Evolutionary conservation across 2,329 filamentous ascomycete species (phyloP).

Genomic region (Raffaelea arxii): DNA sequence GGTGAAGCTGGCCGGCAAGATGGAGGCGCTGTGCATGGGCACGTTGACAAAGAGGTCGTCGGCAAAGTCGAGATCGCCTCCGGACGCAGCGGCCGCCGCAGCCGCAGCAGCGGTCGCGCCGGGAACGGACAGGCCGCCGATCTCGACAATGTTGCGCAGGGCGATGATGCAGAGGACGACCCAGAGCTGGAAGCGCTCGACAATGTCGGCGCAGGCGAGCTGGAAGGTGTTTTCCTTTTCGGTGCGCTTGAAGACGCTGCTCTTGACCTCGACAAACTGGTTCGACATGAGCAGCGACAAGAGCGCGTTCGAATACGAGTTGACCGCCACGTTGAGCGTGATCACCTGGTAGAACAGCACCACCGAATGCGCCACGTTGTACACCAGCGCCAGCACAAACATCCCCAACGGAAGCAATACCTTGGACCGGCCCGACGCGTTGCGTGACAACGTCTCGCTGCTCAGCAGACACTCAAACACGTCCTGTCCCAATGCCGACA

Average conservation of each 20-base stretch:
- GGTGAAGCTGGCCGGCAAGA: slow-evolving; percentile 84
- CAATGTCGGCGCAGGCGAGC: slow-evolving; percentile 89
- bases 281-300: slow-evolving; percentile 90
- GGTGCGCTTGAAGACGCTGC: slow-evolving; percentile 96
- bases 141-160: slow-evolving; percentile 90
- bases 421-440: slow-evolving; percentile 82
- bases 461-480: slow-evolving; percentile 94
- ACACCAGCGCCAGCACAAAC: slow-evolving; percentile 76
- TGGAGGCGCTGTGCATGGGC: slow-evolving; percentile 58
- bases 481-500: slow-evolving; percentile 89
- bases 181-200: slow-evolving; percentile 96
- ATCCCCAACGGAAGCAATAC: slow-evolving; percentile 81
- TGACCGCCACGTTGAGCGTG: slow-evolving; percentile 93
- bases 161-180: slow-evolving; percentile 95
- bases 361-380: slow-evolving; percentile 80
- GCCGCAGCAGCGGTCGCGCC: slow-evolving; percentile 20
- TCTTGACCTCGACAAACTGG: slow-evolving; percentile 98
- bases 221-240: slow-evolving; percentile 98
- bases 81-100: no score
- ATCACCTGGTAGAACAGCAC: slow-evolving; percentile 96
- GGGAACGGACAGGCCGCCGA: slow-evolving; percentile 67
- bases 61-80: slow-evolving; percentile 33
- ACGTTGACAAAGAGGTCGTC: slow-evolving; percentile 37
- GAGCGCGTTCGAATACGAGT: slow-evolving; percentile 94
- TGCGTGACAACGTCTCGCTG: slow-evolving; percentile 80